These are phyloP conservation scores for Moricandia moricandioides DNA, from an alignment of 345 rosid genomes.

Conservation along the genomic window DNA sequence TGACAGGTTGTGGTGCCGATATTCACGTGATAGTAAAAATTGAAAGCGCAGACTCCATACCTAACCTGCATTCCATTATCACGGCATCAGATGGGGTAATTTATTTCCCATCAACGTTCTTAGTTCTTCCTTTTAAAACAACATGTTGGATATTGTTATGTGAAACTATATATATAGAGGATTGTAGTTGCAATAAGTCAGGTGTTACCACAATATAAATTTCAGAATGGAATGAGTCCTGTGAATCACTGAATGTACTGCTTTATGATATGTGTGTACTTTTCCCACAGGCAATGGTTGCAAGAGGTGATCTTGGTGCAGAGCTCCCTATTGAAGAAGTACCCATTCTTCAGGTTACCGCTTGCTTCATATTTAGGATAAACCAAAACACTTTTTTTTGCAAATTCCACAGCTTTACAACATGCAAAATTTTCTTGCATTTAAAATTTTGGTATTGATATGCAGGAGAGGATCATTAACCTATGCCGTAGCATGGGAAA, in stretches of 20 bases:
- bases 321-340: slow-evolving; percentile 99
- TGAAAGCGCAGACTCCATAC: slow-evolving; percentile 96
- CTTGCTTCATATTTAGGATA: slow-evolving; percentile 23
- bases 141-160: neutral
- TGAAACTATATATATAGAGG: neutral
- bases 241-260: slow-evolving; percentile 19
- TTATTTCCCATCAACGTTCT: slow-evolving; percentile 6
- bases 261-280: slow-evolving; percentile 12
- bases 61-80: slow-evolving; percentile 89
- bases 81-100: slow-evolving; percentile 98
- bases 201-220: neutral
- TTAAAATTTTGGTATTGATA: neutral
- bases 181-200: too few species aligned
- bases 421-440: slow-evolving; percentile 11
- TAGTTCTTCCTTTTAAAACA: neutral
- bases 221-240: neutral
- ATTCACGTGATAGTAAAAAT: slow-evolving; percentile 91
- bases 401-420: slow-evolving; percentile 5
- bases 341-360: slow-evolving; percentile 87
- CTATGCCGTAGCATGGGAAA: slow-evolving; percentile 98
- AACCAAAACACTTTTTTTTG: neutral
- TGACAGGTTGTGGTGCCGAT: slow-evolving; percentile 59
- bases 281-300: slow-evolving; percentile 86
- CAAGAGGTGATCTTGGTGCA: slow-evolving; percentile 99
- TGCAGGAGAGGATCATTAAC: slow-evolving; percentile 88